phyloP scores from a whole-genome alignment of 345 rosid genomes.

The Hevea brasiliensis region DNA sequence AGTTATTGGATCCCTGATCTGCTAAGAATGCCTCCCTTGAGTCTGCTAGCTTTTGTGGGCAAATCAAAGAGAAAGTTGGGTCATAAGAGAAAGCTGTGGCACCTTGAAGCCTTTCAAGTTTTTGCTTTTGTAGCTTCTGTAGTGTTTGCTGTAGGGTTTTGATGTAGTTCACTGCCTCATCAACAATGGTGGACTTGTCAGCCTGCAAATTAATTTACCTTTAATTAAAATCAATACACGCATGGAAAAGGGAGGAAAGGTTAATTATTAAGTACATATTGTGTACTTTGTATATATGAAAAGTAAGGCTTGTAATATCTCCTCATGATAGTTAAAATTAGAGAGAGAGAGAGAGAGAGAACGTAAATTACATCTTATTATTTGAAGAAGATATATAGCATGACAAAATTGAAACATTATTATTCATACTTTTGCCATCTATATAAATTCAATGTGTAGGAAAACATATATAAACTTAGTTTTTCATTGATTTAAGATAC shows the following conservation, averaged over 20 bases:
- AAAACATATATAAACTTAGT: too few species aligned
- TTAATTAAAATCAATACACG: too few species aligned
- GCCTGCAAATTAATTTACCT: conserved; percentile 30
- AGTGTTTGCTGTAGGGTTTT: conserved; percentile 44
- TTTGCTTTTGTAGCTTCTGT: conserved; percentile 40
- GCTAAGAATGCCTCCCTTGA: conserved; percentile 55
- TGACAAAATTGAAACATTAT: neutral
- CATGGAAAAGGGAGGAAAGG: neutral
- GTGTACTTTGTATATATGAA: too few species aligned
- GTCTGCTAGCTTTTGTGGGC: conserved; percentile 5
- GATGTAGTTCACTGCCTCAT: conserved; percentile 53
- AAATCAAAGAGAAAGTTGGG: neutral
- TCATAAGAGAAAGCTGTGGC: neutral
- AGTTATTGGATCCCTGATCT: conserved; percentile 30
- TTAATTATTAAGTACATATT: too few species aligned
- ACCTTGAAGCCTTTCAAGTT: conserved; percentile 29
- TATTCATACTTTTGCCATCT: neutral
- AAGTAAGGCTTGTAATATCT: too few species aligned
- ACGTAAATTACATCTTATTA: too few species aligned
- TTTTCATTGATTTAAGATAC: too few species aligned
- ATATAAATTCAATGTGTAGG: too few species aligned
- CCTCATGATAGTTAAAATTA: too few species aligned
- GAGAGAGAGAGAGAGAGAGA: too few species aligned
- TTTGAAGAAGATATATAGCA: too few species aligned
- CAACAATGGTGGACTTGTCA: conserved; percentile 56